Base-by-base conservation (phyloP, 768 basidiomycete species). In the Psilocybe tampanensis region DNA sequence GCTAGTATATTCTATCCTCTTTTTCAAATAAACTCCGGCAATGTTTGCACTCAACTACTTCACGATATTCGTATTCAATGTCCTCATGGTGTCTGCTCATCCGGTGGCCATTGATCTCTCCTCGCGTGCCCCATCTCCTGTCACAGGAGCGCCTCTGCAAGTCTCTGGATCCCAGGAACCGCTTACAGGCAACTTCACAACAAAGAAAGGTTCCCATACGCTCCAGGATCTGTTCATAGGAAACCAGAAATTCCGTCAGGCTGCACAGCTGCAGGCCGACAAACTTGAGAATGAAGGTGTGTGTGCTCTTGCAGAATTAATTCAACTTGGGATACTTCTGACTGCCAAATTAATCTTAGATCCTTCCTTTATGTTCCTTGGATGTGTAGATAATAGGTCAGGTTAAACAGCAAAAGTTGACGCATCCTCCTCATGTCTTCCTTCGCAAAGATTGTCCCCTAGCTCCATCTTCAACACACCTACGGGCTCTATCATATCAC, bases 301-400 rank as follows among this genome's bases (percentile, higher is more conserved):
- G 67, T 41, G 32, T 44, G 18, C 8, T 29, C 18, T 34, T n/a
- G n/a, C 29, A 32, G 13, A 44, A 15, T 15, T n/a, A 44, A 15
- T 15, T n/a, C 24, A 29, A 29, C 4, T 29, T 9, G n/a, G n/a
- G 29, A 29, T 29, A 9, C 47, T 7, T 13, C 18, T 48, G 33
- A 18, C 17, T 44, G 24, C 39, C 39, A 3, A 45, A 21, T 19
- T 44, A 8, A 4, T 12, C 34, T 48, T 54, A 75, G 73, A 60
- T 9, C 73, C 75, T 51, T 68, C 70, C 1, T 72, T 75, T 62
- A 73, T 75, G 73, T 72, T 75, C 47, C 62, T 76, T 48, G 72
- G 73, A 19, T 76, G 73, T 44, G 61, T 68, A 4, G 74, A 75
- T 51, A 74, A 72, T 52, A 70, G 70, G 72, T 69, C 48, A 21